Evolutionary conservation across 352 stramenopile species (phyloP).

Genomic region (Globisporangium echinulatum): DNA sequence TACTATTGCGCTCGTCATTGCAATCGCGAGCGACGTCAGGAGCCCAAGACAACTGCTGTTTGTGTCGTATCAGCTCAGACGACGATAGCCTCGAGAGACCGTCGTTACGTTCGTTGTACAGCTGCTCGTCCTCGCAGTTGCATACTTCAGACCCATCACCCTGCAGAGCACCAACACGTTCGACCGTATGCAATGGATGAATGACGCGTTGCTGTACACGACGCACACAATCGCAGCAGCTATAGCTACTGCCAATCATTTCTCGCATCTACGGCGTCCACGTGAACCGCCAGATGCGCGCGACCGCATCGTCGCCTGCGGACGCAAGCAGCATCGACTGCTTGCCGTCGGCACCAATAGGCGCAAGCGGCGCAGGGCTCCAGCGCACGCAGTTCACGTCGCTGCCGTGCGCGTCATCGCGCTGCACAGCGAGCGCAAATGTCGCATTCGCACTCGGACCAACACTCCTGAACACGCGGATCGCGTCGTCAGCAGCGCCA

Average conservation of each 20-base stretch:
- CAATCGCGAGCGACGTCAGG: too few relatives aligned
- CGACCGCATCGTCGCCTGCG: conserved; percentile 48
- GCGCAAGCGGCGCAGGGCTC: conserved; percentile 27
- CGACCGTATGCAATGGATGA: too few relatives aligned
- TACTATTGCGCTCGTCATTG: too few relatives aligned
- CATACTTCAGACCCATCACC: too few relatives aligned
- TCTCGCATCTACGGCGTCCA: conserved; percentile 3
- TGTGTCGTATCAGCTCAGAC: too few relatives aligned
- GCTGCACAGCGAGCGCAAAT: conserved; percentile 66
- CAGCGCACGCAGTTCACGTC: conserved; percentile 84
- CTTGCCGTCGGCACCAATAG: conserved; percentile 11
- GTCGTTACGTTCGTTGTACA: too few relatives aligned
- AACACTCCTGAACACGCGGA: conserved; percentile 64
- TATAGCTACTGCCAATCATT: not conserved
- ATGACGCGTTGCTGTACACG: too few relatives aligned
- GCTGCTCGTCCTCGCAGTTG: too few relatives aligned
- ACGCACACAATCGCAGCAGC: too few relatives aligned
- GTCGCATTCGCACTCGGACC: not conserved
- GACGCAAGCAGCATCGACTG: conserved; percentile 59
- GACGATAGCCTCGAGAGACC: too few relatives aligned
- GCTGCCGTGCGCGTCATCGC: conserved; percentile 53
- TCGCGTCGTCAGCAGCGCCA: conserved; percentile 87
- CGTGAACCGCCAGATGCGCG: conserved; percentile 66
- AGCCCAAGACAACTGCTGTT: too few relatives aligned
- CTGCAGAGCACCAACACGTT: too few relatives aligned